phyloP scores from a whole-genome alignment of 148 eudicot species.

The Persicaria tinctoria region DNA sequence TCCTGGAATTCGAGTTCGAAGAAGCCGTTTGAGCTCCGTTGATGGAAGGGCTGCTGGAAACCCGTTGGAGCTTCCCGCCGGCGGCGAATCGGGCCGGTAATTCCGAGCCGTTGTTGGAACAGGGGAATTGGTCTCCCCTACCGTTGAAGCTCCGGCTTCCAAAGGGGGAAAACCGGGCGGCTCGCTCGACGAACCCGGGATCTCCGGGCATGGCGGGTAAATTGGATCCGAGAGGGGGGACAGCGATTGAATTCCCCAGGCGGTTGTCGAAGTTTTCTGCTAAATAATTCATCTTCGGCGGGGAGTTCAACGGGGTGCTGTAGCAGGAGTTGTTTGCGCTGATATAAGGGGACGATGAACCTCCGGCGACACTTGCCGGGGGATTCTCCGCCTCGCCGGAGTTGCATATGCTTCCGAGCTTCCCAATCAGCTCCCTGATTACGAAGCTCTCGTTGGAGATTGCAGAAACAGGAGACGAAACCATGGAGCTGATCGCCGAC shows the following conservation, averaged over 20 bases:
- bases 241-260: constrained; percentile 31
- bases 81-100: not conserved
- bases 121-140: constrained; percentile 31
- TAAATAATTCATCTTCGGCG: not conserved
- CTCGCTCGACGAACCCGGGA: constrained; percentile 83
- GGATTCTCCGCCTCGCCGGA: constrained; percentile 20
- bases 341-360: constrained; percentile 8
- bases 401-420: constrained; percentile 39
- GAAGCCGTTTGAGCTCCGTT: constrained; percentile 6
- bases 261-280: constrained; percentile 24
- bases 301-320: constrained; percentile 26
- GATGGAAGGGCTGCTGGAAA: not conserved
- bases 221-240: constrained; percentile 10
- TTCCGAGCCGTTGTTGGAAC: constrained; percentile 21
- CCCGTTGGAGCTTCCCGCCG: not conserved
- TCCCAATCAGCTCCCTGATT: constrained; percentile 56
- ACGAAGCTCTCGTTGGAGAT: constrained; percentile 28
- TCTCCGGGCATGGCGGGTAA: constrained; percentile 51
- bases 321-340: constrained; percentile 29
- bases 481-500: constrained; percentile 55
- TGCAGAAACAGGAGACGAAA: constrained; percentile 42
- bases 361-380: not conserved
- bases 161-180: constrained; percentile 76
- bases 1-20: constrained; percentile 26
- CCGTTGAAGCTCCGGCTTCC: constrained; percentile 79